phyloP scores from a whole-genome alignment of 805 yeast species.

The Limtongia smithiae region DNA sequence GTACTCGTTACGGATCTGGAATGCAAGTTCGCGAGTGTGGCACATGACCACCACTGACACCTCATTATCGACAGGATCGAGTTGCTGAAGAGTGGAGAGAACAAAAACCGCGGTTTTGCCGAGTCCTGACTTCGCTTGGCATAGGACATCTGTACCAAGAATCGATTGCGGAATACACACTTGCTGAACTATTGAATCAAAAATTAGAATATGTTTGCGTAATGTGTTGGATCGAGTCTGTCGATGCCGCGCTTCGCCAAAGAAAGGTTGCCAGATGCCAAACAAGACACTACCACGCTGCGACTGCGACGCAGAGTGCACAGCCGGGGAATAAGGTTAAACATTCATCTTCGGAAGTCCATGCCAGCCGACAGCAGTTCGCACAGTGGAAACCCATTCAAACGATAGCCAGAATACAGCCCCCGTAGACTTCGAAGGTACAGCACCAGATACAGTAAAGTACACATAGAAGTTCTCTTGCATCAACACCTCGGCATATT shows the following conservation, averaged over 20 bases:
- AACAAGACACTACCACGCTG: too few relatives aligned
- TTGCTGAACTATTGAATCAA: constrained; percentile 72
- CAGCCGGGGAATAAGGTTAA: too few relatives aligned
- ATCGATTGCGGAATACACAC: constrained; percentile 97
- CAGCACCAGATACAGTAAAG: too few relatives aligned
- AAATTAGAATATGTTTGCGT: not conserved
- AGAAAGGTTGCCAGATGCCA: too few relatives aligned
- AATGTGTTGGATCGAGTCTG: not conserved
- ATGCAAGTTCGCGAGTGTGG: constrained; percentile 98
- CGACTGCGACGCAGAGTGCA: too few relatives aligned
- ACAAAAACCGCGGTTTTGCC: constrained; percentile 99
- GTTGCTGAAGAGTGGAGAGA: constrained; percentile 89
- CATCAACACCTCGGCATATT: too few relatives aligned
- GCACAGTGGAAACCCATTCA: too few relatives aligned
- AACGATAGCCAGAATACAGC: too few relatives aligned
- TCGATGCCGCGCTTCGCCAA: not conserved
- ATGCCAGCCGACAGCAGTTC: too few relatives aligned
- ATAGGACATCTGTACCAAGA: constrained; percentile 93
- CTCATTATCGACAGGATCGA: constrained; percentile 97
- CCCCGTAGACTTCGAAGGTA: too few relatives aligned
- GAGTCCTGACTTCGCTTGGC: constrained; percentile 99
- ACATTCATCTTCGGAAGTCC: too few relatives aligned
- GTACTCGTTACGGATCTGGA: constrained; percentile 96
- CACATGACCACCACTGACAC: constrained; percentile 90
- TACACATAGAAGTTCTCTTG: too few relatives aligned